Conservation (phyloP, 73 alveolate genomes). For the Tetrahymena elliotti region DNA sequence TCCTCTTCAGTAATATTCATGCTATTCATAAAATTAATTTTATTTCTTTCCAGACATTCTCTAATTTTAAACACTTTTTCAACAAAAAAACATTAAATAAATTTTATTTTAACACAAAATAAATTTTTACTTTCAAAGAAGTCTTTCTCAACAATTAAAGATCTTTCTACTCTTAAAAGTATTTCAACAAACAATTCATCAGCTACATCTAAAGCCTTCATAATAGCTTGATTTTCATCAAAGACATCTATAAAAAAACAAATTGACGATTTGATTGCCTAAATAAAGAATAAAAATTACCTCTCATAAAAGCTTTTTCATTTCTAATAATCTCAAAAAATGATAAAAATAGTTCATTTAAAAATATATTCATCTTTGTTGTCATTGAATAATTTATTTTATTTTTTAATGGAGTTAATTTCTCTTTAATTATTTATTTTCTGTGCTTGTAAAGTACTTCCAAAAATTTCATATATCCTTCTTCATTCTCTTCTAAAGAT, state of each 20-base stretch:
- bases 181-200: not conserved
- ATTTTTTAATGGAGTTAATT: not conserved
- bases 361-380: not conserved
- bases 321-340: not conserved
- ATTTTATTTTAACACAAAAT: not conserved
- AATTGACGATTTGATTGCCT: not conserved
- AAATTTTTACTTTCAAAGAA: not conserved
- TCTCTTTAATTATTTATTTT: not conserved
- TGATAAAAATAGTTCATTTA: not conserved
- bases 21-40: not conserved
- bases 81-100: not conserved
- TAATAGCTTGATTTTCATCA: not conserved
- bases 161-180: not conserved
- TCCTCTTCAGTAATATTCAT: not conserved
- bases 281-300: not conserved
- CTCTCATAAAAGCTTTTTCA: not conserved
- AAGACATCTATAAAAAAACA: not conserved
- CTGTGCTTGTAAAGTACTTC: not conserved
- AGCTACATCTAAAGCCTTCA: not conserved
- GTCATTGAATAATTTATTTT: not conserved
- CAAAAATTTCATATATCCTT: not conserved
- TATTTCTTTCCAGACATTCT: not conserved
- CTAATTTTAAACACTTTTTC: not conserved
- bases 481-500: not conserved
- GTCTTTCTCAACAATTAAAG: not conserved